These are phyloP conservation scores for Leishmania martiniquensis DNA, from an alignment of 208 protist species.

Conservation along the genomic window DNA sequence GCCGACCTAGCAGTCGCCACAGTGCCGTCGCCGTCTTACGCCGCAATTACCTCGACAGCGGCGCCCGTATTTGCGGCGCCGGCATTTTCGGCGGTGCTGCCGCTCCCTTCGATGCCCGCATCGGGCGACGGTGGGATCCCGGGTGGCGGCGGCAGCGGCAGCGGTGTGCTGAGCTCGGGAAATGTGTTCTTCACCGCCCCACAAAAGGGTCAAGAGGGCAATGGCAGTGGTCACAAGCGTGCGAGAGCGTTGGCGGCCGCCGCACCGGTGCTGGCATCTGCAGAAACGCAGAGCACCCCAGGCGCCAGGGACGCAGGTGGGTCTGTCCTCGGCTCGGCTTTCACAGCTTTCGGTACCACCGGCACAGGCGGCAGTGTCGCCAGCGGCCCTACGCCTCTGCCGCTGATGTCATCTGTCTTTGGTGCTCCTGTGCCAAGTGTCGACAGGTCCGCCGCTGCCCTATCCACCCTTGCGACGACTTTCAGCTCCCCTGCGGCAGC, in stretches of 20 bases:
- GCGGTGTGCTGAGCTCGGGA: neutral
- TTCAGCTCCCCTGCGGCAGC: neutral
- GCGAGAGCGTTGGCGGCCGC: neutral
- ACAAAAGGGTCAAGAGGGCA: slow-evolving; percentile 1
- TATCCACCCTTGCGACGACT: neutral
- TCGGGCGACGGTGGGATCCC: slow-evolving; percentile 1
- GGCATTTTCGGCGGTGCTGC: neutral
- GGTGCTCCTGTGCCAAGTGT: neutral
- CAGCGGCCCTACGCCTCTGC: neutral
- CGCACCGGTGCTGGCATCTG: neutral
- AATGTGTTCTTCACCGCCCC: neutral
- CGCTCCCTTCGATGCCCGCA: neutral
- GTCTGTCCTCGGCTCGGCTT: neutral
- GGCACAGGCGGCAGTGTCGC: neutral
- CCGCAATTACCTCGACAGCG: neutral
- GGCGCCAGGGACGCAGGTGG: neutral
- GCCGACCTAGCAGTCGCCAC: neutral
- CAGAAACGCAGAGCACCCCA: neutral
- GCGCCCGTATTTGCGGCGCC: neutral
- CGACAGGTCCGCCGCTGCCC: neutral
- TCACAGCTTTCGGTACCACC: neutral
- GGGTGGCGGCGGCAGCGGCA: slow-evolving; percentile 6
- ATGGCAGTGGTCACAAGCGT: neutral
- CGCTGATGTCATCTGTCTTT: neutral
- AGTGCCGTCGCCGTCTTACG: neutral